Evolutionary conservation across 2,329 filamentous ascomycete genomes (phyloP).

Genomic region (Talaromyces islandicus): DNA sequence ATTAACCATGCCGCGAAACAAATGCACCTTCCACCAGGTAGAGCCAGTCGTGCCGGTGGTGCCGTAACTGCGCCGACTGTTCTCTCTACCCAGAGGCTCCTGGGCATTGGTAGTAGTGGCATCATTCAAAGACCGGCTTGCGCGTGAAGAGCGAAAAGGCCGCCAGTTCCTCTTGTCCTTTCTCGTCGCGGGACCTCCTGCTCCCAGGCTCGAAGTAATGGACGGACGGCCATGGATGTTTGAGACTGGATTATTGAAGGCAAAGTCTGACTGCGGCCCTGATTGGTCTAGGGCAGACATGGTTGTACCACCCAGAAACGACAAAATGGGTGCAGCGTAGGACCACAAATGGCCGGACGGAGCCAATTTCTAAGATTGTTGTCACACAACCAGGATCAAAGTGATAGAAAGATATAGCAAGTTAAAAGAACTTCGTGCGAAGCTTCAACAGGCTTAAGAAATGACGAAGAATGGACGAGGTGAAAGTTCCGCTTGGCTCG

Average conservation of each 20-base stretch:
- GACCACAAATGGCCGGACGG: not conserved
- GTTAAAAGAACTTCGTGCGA: not conserved
- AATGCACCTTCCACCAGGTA: slow-evolving; percentile 74
- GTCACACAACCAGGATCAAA: not conserved
- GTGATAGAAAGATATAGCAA: not conserved
- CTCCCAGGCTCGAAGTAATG: slow-evolving; percentile 8
- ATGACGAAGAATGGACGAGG: too few relatives aligned
- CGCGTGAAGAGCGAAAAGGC: not conserved
- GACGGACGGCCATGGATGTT: slow-evolving; percentile 23
- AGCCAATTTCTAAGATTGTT: not conserved
- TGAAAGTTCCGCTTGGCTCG: not conserved
- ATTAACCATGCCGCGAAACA: slow-evolving; percentile 74
- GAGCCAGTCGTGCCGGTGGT: slow-evolving; percentile 14
- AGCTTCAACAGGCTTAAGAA: not conserved
- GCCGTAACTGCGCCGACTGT: slow-evolving; percentile 9
- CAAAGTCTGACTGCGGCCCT: slow-evolving; percentile 13
- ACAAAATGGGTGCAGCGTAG: not conserved
- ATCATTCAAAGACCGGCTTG: not conserved
- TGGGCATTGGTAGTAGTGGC: not conserved
- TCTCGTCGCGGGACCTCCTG: not conserved
- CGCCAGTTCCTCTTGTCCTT: slow-evolving; percentile 19
- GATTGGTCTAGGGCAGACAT: not conserved
- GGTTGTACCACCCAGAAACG: slow-evolving; percentile 2
- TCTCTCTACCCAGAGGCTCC: slow-evolving; percentile 3
- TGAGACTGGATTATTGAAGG: slow-evolving; percentile 18